Percentiles rank a stretch among this genome's conserved stretches.
Conservation (phyloP, 176 grass and related monocot genomes). For the Canna indica region DNA sequence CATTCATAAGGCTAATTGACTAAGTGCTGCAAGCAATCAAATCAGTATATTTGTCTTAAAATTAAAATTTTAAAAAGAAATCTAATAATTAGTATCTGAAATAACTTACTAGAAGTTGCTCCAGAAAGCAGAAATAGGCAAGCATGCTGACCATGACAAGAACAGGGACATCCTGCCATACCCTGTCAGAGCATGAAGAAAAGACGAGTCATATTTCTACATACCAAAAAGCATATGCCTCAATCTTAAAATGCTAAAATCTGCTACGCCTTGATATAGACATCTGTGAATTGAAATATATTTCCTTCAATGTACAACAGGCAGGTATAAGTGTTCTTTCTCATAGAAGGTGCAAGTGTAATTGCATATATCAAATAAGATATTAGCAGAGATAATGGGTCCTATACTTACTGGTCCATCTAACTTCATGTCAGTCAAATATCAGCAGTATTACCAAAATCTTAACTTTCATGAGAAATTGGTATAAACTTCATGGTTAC, state of each 20-base stretch:
- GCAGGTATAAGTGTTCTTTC: neutral
- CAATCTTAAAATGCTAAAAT: neutral
- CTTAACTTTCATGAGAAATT: too few species aligned
- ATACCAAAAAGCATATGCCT: neutral
- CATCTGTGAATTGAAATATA: neutral
- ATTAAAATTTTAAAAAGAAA: too few species aligned
- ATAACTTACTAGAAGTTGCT: slow-evolving; percentile 84
- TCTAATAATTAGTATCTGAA: slow-evolving; percentile 4
- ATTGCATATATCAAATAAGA: too few species aligned
- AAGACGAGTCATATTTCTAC: slow-evolving; percentile 6
- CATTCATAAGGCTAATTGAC: neutral
- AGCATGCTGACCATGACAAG: slow-evolving; percentile 99
- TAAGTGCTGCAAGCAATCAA: too few species aligned
- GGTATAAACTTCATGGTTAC: too few species aligned
- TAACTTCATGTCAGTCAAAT: too few species aligned
- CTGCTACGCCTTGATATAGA: neutral
- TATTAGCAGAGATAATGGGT: too few species aligned
- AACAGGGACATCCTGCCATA: slow-evolving; percentile 96
- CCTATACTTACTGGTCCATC: too few species aligned
- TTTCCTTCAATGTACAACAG: neutral
- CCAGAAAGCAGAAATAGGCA: slow-evolving; percentile 98
- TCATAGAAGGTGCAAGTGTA: neutral
- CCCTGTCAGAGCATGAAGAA: slow-evolving; percentile 43
- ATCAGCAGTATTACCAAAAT: too few species aligned
- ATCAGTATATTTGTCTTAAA: too few species aligned